Conservation (phyloP, 345 rosid species). For the Odontarrhena argentea region DNA sequence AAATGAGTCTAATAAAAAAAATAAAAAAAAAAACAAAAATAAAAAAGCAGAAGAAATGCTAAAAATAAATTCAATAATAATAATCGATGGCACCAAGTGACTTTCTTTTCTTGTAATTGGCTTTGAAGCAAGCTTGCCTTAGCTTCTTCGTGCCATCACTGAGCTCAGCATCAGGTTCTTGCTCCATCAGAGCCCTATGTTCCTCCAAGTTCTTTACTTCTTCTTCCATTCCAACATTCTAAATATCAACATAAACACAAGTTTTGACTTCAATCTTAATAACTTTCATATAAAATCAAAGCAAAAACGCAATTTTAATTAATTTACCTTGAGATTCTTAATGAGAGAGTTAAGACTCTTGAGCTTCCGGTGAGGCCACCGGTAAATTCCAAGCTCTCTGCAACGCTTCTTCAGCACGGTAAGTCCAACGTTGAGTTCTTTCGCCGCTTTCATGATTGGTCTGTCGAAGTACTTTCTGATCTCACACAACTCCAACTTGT, state of each 20-base stretch:
- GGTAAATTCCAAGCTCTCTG: conserved; percentile 65
- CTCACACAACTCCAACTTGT: conserved; percentile 46
- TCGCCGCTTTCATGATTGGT: conserved; percentile 70
- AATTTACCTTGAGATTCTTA: conserved; percentile 59
- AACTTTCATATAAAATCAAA: background rate
- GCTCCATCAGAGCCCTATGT: conserved; percentile 48
- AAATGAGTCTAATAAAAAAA: background rate
- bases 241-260: background rate
- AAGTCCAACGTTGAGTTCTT: conserved; percentile 66
- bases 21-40: background rate
- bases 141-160: conserved; percentile 54
- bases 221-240: conserved; percentile 52
- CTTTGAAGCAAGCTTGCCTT: conserved; percentile 70
- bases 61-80: conserved; percentile 5
- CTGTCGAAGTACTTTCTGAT: conserved; percentile 58
- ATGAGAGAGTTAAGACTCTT: conserved; percentile 72
- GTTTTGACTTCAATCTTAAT: background rate
- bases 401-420: conserved; percentile 77
- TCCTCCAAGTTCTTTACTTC: conserved; percentile 54
- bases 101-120: conserved; percentile 58
- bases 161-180: conserved; percentile 52
- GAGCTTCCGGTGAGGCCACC: conserved; percentile 86
- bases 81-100: conserved; percentile 27
- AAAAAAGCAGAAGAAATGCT: background rate
- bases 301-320: background rate